Conservation (phyloP, 2,329 filamentous ascomycete species). For the Diaporthe australafricana region DNA sequence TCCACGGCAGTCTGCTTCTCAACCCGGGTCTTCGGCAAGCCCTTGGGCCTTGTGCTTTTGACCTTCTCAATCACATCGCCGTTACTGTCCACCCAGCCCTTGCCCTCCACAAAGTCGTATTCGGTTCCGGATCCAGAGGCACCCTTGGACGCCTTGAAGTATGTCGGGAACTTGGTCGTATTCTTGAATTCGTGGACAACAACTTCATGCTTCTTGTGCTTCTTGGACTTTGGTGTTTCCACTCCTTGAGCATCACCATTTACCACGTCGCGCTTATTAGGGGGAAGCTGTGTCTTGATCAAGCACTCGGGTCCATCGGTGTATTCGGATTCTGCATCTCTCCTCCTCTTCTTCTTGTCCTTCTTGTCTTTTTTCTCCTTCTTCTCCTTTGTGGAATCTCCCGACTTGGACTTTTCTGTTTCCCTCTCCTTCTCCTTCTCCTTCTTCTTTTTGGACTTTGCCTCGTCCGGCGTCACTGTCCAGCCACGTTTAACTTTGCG, state of each 20-base stretch:
- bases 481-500: conserved; percentile 90
- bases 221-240: conserved; percentile 69
- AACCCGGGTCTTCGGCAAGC: conserved; percentile 41
- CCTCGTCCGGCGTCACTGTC: conserved; percentile 74
- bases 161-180: conserved; percentile 84
- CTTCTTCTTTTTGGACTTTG: conserved; percentile 59
- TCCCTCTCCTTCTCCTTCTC: conserved; percentile 57
- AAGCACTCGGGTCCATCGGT: conserved; percentile 84
- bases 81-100: conserved; percentile 87
- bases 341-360: conserved; percentile 65
- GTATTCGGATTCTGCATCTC: conserved; percentile 78
- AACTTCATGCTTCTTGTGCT: conserved; percentile 69
- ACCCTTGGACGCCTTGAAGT: conserved; percentile 70
- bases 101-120: conserved; percentile 76
- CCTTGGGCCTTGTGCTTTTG: conserved; percentile 51
- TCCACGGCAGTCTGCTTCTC: conserved; percentile 39
- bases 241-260: conserved; percentile 52
- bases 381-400: conserved; percentile 57
- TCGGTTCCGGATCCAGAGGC: conserved; percentile 60
- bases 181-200: conserved; percentile 92
- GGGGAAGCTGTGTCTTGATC: conserved; percentile 81
- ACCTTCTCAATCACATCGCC: conserved; percentile 79
- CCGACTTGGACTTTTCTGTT: conserved; percentile 50
- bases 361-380: conserved; percentile 61
- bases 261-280: conserved; percentile 46